Percentiles rank a stretch among this genome's conserved stretches.
These are phyloP conservation scores for Termitomyces eurrhizus DNA, from an alignment of 768 basidiomycete genomes.

Conservation along the genomic window DNA sequence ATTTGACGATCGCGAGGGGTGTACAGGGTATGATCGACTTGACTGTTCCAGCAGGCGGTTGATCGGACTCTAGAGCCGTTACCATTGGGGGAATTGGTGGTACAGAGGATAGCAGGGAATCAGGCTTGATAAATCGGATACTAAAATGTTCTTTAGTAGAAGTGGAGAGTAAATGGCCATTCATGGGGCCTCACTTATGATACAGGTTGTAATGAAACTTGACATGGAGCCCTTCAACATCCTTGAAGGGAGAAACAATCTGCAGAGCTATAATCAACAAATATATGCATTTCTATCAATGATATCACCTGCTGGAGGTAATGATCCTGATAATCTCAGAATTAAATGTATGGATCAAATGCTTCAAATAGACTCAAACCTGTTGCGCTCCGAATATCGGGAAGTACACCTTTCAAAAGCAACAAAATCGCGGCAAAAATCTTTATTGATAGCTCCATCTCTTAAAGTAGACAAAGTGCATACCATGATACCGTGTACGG, in stretches of 20 bases:
- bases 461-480: conserved; percentile 18
- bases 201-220: conserved; percentile 95
- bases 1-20: conserved; percentile 94
- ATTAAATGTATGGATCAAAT: conserved; percentile 2
- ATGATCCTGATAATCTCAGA: conserved; percentile 61
- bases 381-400: conserved; percentile 91
- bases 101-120: conserved; percentile 52
- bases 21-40: conserved; percentile 98
- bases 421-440: conserved; percentile 1
- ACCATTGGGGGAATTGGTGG: conserved; percentile 33
- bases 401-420: conserved; percentile 73
- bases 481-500: conserved; percentile 94
- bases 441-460: conserved; percentile 4
- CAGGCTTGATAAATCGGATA: conserved; percentile 87
- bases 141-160: conserved; percentile 36
- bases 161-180: not conserved
- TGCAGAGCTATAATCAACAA: conserved; percentile 22
- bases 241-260: conserved; percentile 95
- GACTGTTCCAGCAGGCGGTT: conserved; percentile 79
- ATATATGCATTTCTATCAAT: not conserved
- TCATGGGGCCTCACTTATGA: conserved; percentile 66
- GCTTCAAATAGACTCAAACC: conserved; percentile 38
- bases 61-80: conserved; percentile 43
- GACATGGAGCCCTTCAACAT: conserved; percentile 96
- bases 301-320: conserved; percentile 84